Base-by-base conservation (phyloP, 306 rosid genomes). In the Dryas octopetala region DNA sequence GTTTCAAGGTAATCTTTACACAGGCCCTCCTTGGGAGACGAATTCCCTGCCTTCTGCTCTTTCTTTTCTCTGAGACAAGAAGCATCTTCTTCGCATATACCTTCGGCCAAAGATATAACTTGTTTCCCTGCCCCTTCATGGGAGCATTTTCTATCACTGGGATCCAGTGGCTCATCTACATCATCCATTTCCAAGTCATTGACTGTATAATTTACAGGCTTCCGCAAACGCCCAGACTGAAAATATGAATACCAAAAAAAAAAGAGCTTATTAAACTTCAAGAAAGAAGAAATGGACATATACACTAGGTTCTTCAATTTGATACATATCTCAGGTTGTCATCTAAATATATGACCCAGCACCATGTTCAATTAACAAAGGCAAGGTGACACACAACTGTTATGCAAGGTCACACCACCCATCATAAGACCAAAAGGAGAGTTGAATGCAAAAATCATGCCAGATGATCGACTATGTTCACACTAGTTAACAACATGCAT, bases 181-280 rank as follows among this genome's bases (percentile, higher is more conserved):
- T 88, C 90, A 47, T 86, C 94, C 43, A 17, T 68, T 61, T 86
- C 92, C 47, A 61, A 23, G 66, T 82, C 89, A 62, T 81, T 38
- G 5, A 70, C 75, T 32, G 74, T 51, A 82, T 91, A 94, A 78
- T 84, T 81, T 68, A 86, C 88, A 62, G 88, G 84, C 81, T 87
- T 91, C 79, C 87, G 89, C 66, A 82, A 43, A 13, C 96, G 91
- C 60, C 11, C 70, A 19, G 98, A 91, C 98, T 94, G 91, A 46
- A 48, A 76, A 64, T 19, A 41, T 55, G 40, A 77, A 80, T 62
- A 26, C 52, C 66, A n/a, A 61, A 51, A 49, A 11, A 50, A 32
- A 59, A 9, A 23, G 45, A 76, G 17, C 23, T 43, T 23, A 59
- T 75, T 16, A 71, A 73, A 43, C 68, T 61, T 63, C 28, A 46